Base-by-base conservation (phyloP, 2,329 filamentous ascomycete genomes). In the Arthrobotrys megalospora region DNA sequence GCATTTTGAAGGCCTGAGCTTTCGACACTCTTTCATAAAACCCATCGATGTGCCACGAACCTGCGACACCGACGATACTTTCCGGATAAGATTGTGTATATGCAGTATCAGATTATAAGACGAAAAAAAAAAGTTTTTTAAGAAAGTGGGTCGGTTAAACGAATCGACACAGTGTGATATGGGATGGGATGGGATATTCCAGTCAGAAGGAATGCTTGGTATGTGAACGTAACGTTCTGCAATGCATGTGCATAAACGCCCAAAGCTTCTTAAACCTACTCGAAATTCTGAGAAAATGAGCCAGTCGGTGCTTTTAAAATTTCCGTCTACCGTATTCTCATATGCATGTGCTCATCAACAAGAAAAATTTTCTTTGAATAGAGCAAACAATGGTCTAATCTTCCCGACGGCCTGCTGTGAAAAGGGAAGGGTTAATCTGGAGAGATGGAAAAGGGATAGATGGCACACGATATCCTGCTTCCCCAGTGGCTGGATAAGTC, bases 181-280 rank as follows among this genome's bases (percentile, higher is more conserved):
- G 36, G 32, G 32, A 41, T 75, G 62, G 58, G 70, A 64, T 38
- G 60, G 32, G 32, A 60, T 63, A 65, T 72, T 65, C 62, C 55
- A 60, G 55, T 43, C 19, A 60, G 55, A 16, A 60, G 55, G 36
- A 60, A 60, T 36, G 36, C 55, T 60, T 60, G 55, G 55, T 60
- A 60, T 60, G 55, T 60, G 55, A 60, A 60, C 36, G 24, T 28
- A 60, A 43, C 36, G 55, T 28, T 43, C 36, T 41, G 36, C 16
- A 28, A 60, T 60, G 55, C 55, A 60, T 60, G 55, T 60, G 55
- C 55, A 60, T 60, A 60, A 60, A 60, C 55, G 55, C 55, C 36
- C 55, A 41, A 41, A 60, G 8, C 55, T 43, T 60, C 36, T 41
- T 19, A 38, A 60, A 7, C 53, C 41, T 60, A 36, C 34, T 60